Conservation (phyloP, 805 yeast genomes). For the Starmerella ratchasimensis region DNA sequence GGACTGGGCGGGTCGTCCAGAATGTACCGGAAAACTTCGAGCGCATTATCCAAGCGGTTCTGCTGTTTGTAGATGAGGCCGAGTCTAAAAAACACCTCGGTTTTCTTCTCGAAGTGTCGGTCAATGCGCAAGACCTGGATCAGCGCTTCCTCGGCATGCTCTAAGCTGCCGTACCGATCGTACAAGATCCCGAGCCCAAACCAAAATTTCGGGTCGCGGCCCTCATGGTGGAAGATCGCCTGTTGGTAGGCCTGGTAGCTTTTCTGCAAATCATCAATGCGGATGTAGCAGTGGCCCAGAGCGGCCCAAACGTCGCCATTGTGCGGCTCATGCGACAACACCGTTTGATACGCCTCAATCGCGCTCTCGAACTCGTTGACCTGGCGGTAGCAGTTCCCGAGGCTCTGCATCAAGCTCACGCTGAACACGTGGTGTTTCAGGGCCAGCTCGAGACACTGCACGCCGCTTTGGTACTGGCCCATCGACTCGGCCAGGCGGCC, state of each 20-base stretch:
- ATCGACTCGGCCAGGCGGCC: constrained; percentile 82
- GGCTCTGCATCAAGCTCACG: constrained; percentile 67
- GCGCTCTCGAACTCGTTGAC: constrained; percentile 88
- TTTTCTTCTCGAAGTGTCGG: constrained; percentile 89
- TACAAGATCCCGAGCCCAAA: constrained; percentile 95
- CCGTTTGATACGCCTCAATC: constrained; percentile 83
- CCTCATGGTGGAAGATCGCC: constrained; percentile 82
- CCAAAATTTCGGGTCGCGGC: constrained; percentile 94
- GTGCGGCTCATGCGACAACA: constrained; percentile 65
- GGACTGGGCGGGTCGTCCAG: constrained; percentile 88
- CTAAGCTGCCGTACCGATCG: constrained; percentile 90
- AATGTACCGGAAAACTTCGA: constrained; percentile 91
- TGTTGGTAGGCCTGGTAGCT: constrained; percentile 96
- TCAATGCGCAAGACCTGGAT: constrained; percentile 91
- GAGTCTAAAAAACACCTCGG: constrained; percentile 87
- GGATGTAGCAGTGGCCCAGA: constrained; percentile 82
- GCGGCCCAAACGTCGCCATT: constrained; percentile 97
- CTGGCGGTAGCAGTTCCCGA: constrained; percentile 79
- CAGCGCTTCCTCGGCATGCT: constrained; percentile 97
- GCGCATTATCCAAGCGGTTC: constrained; percentile 67
- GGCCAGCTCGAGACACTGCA: constrained; percentile 76
- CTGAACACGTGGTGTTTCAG: constrained; percentile 75
- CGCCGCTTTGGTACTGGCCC: constrained; percentile 81
- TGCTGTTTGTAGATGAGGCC: constrained; percentile 96
- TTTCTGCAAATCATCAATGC: constrained; percentile 90